These are phyloP conservation scores for Rubia peregrina DNA, from an alignment of 305 asterid species.

Conservation along the genomic window DNA sequence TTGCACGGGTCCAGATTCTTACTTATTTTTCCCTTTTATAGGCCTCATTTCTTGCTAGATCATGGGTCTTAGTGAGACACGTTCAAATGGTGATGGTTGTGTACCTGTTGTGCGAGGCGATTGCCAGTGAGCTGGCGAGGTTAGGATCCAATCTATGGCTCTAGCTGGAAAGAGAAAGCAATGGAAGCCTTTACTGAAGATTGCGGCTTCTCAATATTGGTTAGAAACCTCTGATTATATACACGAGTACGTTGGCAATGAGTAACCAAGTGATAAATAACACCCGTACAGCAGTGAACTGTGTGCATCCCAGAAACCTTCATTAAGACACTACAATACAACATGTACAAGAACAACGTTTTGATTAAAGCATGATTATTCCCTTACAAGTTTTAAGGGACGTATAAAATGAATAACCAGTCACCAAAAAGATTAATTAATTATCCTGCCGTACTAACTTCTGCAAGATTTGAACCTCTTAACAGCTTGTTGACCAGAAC, in stretches of 20 bases:
- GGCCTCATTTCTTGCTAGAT: no score
- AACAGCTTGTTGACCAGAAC: conserved; percentile 36
- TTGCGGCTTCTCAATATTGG: conserved; percentile 22
- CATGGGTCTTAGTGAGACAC: no score
- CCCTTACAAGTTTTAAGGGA: conserved; percentile 14
- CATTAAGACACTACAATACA: conserved; percentile 9
- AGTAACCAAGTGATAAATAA: background rate
- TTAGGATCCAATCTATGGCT: no score
- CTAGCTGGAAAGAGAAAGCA: conserved; percentile 26
- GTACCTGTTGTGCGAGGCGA: no score
- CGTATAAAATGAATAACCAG: background rate
- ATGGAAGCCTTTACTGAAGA: conserved; percentile 11
- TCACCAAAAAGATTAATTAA: conserved; percentile 14
- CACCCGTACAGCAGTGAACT: background rate
- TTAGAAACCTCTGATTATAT: conserved; percentile 20
- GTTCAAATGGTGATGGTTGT: no score
- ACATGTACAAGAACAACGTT: conserved; percentile 25
- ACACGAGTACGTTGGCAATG: background rate
- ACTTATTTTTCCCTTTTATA: no score
- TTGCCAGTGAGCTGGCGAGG: no score
- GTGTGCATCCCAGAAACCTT: conserved; percentile 17
- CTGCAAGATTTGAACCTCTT: conserved; percentile 44
- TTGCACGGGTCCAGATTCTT: no score
- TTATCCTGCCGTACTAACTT: conserved; percentile 23
- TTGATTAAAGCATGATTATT: background rate